These are phyloP conservation scores for Phylloporus sp. DNA, from an alignment of 768 basidiomycete genomes.

Conservation along the genomic window DNA sequence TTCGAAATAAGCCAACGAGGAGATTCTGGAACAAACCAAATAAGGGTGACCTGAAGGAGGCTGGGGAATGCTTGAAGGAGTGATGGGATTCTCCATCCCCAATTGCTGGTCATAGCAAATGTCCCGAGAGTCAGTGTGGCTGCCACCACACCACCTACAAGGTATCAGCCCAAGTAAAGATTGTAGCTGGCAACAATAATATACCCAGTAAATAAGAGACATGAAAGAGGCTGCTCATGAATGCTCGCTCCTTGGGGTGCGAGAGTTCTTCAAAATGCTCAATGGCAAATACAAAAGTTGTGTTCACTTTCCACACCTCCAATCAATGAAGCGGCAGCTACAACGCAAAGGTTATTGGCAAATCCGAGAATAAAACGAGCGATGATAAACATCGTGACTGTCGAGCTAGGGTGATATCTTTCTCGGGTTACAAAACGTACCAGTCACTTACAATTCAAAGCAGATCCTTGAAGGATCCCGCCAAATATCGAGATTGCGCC, in stretches of 20 bases:
- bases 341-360: conserved; percentile 9
- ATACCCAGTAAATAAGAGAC: conserved; percentile 1
- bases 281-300: neutral
- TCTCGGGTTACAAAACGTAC: neutral
- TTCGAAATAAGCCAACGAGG: too few species aligned
- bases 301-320: too few species aligned
- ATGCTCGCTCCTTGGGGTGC: conserved; percentile 17
- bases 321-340: conserved; percentile 20
- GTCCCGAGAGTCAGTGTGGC: conserved; percentile 58
- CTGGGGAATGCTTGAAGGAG: conserved; percentile 55
- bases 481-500: conserved; percentile 7
- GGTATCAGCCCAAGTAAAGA: neutral
- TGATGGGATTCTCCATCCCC: conserved; percentile 61
- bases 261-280: conserved; percentile 4
- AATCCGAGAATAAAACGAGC: conserved; percentile 17
- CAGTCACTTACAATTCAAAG: conserved; percentile 7
- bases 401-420: neutral
- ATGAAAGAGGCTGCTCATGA: too few species aligned
- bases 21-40: too few species aligned
- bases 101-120: conserved; percentile 50
- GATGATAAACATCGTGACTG: neutral
- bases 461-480: conserved; percentile 13
- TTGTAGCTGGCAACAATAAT: neutral
- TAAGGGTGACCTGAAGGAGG: conserved; percentile 47
- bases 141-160: conserved; percentile 27